A percentile compares a stretch with the other conserved stretches of the same genome.
phyloP scores from a whole-genome alignment of 345 rosid species.

The Corchorus capsularis region DNA sequence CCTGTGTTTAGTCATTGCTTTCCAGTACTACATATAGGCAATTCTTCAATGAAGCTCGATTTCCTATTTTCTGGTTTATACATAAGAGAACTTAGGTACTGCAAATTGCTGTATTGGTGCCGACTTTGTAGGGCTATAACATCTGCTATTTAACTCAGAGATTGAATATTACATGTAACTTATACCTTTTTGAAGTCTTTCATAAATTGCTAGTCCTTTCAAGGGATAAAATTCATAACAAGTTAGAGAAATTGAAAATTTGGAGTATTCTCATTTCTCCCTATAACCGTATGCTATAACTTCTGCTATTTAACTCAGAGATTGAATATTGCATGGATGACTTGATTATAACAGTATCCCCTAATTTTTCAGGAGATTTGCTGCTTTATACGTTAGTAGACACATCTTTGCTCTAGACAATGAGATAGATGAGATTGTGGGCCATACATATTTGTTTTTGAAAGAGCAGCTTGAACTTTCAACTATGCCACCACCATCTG shows the following conservation, averaged over 20 bases:
- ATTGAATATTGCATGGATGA: no score
- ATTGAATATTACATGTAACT: not conserved
- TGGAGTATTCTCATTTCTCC: not conserved
- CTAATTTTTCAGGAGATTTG: slow-evolving; percentile 66
- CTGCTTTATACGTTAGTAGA: slow-evolving; percentile 66
- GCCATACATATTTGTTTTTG: slow-evolving; percentile 76
- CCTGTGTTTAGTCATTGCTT: not conserved
- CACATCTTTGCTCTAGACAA: slow-evolving; percentile 56
- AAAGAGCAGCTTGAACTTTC: slow-evolving; percentile 83
- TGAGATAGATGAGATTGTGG: slow-evolving; percentile 77
- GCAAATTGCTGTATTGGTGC: not conserved
- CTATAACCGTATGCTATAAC: no score
- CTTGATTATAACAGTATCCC: slow-evolving; percentile 7
- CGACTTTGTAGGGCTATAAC: not conserved
- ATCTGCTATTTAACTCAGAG: not conserved
- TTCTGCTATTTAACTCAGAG: no score
- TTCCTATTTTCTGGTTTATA: not conserved
- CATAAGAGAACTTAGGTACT: not conserved
- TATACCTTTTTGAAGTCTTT: not conserved
- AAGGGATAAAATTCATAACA: not conserved
- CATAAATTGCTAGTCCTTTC: not conserved
- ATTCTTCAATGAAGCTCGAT: not conserved
- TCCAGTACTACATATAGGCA: not conserved
- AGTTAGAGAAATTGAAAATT: not conserved
- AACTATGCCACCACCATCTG: slow-evolving; percentile 56